Evolutionary conservation across 768 basidiomycete species (phyloP).

Genomic region (Vishniacozyma victoriae): DNA sequence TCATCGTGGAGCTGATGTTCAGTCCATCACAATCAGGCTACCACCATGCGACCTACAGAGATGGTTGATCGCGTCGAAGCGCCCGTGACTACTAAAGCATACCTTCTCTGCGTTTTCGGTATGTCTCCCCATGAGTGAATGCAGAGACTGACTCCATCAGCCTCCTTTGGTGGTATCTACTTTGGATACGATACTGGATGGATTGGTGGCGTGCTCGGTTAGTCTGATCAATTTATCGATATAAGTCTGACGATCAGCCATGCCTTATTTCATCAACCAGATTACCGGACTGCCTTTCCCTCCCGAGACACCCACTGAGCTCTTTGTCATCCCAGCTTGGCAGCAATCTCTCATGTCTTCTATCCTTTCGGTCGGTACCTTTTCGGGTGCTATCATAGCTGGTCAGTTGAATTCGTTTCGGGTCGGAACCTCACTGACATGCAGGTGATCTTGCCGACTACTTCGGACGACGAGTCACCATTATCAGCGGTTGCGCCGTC

Average conservation of each 20-base stretch:
- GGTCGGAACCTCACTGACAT: background rate
- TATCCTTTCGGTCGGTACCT: conserved; percentile 3
- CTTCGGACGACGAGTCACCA: background rate
- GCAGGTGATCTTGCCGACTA: background rate
- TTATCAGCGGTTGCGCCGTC: conserved; percentile 5
- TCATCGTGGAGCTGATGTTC: too few species aligned
- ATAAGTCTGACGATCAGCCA: too few species aligned
- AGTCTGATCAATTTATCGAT: background rate
- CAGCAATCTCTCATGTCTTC: conserved; percentile 12
- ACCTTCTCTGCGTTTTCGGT: conserved; percentile 43
- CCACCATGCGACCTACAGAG: too few species aligned
- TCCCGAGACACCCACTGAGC: too few species aligned
- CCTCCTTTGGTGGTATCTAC: conserved; percentile 46
- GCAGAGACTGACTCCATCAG: too few species aligned
- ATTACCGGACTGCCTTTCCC: conserved; percentile 67
- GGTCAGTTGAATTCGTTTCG: too few species aligned
- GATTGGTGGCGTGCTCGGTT: conserved; percentile 9
- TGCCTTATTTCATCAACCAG: conserved; percentile 89
- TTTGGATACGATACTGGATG: conserved; percentile 3
- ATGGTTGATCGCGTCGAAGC: conserved; percentile 48
- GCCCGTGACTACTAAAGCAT: conserved; percentile 48
- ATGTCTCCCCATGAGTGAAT: too few species aligned
- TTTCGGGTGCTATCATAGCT: background rate
- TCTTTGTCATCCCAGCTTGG: conserved; percentile 36
- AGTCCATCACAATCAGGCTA: too few species aligned